Base-by-base conservation (phyloP, 345 rosid species). In the Corchorus olitorius region DNA sequence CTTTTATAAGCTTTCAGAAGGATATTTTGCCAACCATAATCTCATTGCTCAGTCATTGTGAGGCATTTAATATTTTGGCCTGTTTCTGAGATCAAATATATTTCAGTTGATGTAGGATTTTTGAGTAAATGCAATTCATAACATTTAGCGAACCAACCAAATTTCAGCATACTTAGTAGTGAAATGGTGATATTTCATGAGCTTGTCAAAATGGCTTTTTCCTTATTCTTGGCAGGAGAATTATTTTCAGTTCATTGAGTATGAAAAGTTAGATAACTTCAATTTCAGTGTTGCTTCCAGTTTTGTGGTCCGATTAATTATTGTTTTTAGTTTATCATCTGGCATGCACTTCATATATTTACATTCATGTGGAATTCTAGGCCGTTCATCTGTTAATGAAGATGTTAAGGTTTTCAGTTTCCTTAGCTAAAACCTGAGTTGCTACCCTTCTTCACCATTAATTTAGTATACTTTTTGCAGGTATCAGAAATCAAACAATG, bases 401-500 rank as follows among this genome's bases (percentile, higher is more conserved):
- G 68, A 14, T 49, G 52, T 55, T 49, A 33, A 64, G 35, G 27
- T 49, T 54, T 35, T 61, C 65, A 39, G 71, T 52, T 22, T 49
- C 63, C 19, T 60, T 65, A 20, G 35, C 45, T 17, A 67, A 56
- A 60, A 70, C 19, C 58, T 27, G 27, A 12, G 17, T 60, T 49
- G 45, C 71, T 72, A 41, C 11, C 50, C 53, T 73, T 65, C 9
- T 22, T 75, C 6, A 61, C 14, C 35, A 67, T 64, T 77, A 11
- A 59, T 76, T 69, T 68, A 75, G 9, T 73, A 58, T 73, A 77
- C 17, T 73, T 83, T 3, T 79, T 82, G 75, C 86, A 92, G 98
- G 88, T 87, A 92, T 79, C 99, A 96, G 77, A 83, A 74, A 6
- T 79, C 77, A 63, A 89, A 96, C 86, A 82, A 82, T 82, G 96